Percentiles rank a stretch among this genome's conserved stretches.
Conservation (phyloP, 805 yeast species). For the Yarrowia phangngaensis region DNA sequence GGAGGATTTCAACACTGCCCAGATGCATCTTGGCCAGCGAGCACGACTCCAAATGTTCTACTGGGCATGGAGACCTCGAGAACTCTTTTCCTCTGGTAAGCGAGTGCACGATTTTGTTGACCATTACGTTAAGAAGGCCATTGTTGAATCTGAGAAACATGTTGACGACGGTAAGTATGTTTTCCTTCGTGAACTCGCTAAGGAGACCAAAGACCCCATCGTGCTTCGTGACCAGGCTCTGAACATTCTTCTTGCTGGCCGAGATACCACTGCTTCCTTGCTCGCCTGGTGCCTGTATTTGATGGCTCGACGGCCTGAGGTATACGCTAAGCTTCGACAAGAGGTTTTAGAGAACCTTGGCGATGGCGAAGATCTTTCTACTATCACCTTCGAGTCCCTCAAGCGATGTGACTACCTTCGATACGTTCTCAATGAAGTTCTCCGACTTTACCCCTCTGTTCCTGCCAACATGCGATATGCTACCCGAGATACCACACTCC, state of each 20-base stretch:
- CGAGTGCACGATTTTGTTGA: slow-evolving; percentile 41
- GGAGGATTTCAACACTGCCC: slow-evolving; percentile 33
- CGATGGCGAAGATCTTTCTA: slow-evolving; percentile 34
- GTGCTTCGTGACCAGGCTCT: slow-evolving; percentile 50
- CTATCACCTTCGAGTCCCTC: slow-evolving; percentile 47
- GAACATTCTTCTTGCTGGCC: slow-evolving; percentile 51
- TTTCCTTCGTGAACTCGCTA: slow-evolving; percentile 48
- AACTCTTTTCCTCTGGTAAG: slow-evolving; percentile 39
- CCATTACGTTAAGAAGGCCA: slow-evolving; percentile 43
- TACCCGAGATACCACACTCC: slow-evolving; percentile 47
- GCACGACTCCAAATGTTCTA: slow-evolving; percentile 31
- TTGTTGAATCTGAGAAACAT: slow-evolving; percentile 32
- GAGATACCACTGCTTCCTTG: slow-evolving; percentile 54
- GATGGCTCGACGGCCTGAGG: slow-evolving; percentile 43
- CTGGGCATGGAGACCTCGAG: slow-evolving; percentile 29
- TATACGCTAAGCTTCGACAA: slow-evolving; percentile 40
- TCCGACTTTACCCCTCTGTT: slow-evolving; percentile 52
- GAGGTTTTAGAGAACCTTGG: slow-evolving; percentile 42
- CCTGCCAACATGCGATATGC: slow-evolving; percentile 50
- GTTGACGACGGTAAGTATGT: slow-evolving; percentile 43
- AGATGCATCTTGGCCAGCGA: slow-evolving; percentile 30
- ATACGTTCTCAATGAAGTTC: slow-evolving; percentile 47
- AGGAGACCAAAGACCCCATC: slow-evolving; percentile 48
- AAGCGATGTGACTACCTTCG: slow-evolving; percentile 49
- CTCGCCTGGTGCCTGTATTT: slow-evolving; percentile 48